Conservation (phyloP, 495 filamentous ascomycete genomes). For the Penicillium simplicissimum region DNA sequence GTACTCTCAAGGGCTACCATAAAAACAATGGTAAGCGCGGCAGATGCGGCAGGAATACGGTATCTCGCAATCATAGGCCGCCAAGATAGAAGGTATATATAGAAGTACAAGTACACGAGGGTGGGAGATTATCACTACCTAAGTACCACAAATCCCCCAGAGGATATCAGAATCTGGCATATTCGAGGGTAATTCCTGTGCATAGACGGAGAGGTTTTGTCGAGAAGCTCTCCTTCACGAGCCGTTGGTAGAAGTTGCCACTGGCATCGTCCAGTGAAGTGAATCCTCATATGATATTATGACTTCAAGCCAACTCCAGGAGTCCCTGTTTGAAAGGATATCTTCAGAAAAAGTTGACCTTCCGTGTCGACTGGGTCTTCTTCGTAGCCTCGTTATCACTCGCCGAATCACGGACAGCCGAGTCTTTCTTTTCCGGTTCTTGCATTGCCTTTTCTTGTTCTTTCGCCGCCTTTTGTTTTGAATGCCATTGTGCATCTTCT, state of each 20-base stretch:
- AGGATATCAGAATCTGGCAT: conserved; percentile 10
- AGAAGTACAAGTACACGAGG: conserved; percentile 13
- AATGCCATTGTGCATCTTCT: conserved; percentile 67
- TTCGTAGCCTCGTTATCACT: conserved; percentile 19
- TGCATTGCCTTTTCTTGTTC: conserved; percentile 15
- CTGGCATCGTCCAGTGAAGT: not conserved
- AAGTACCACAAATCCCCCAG: not conserved
- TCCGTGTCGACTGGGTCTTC: conserved; percentile 26
- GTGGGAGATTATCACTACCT: not conserved
- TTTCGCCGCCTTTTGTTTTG: conserved; percentile 20
- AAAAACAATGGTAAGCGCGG: no score
- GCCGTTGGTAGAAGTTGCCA: no score
- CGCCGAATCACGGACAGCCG: conserved; percentile 15
- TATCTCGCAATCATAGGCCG: no score
- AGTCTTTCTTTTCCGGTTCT: conserved; percentile 19
- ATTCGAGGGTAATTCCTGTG: not conserved
- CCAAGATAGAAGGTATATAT: not conserved
- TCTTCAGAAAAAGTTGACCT: conserved; percentile 38
- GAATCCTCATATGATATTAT: not conserved
- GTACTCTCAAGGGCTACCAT: no score
- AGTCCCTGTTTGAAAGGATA: not conserved
- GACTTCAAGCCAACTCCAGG: not conserved
- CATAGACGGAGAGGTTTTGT: not conserved
- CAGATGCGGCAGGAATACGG: no score
- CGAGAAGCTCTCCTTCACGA: not conserved